A percentile compares a stretch with the other conserved stretches of the same genome.
phyloP scores from a whole-genome alignment of 1,284 basidiomycete species.

The Sphagnurus paluster region DNA sequence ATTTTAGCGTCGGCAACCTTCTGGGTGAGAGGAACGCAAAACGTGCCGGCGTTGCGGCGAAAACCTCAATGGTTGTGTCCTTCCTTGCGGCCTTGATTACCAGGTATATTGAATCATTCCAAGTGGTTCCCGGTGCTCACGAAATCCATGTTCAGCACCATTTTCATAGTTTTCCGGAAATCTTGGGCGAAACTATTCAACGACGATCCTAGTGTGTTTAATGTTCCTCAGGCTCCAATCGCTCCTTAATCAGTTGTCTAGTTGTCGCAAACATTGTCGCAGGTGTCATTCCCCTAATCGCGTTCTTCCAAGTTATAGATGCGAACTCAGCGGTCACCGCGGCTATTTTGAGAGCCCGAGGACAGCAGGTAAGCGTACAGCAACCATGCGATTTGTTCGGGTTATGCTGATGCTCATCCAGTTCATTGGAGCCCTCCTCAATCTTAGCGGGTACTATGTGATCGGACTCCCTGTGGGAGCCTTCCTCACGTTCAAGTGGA shows the following conservation, averaged over 20 bases:
- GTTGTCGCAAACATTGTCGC: conserved; percentile 69
- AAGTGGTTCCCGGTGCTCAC: not conserved
- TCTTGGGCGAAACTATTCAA: conserved; percentile 87
- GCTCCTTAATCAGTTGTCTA: conserved; percentile 18
- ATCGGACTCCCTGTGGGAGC: conserved; percentile 14
- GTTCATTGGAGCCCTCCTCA: conserved; percentile 64
- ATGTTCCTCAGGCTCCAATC: not conserved
- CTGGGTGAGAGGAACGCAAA: conserved; percentile 71
- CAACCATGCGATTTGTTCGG: not conserved
- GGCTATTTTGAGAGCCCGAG: conserved; percentile 77
- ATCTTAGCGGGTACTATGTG: conserved; percentile 34
- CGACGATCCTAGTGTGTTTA: conserved; percentile 60
- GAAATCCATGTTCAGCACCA: conserved; percentile 38
- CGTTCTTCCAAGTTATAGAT: conserved; percentile 83
- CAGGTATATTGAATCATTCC: conserved; percentile 49
- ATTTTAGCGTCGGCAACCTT: conserved; percentile 72
- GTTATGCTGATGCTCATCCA: conserved; percentile 23
- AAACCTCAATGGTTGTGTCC: conserved; percentile 61
- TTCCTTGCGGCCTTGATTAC: conserved; percentile 56
- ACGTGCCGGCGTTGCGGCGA: conserved; percentile 67
- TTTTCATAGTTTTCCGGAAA: conserved; percentile 72
- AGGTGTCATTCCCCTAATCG: conserved; percentile 69
- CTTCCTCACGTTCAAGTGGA: conserved; percentile 7
- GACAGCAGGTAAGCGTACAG: conserved; percentile 61
- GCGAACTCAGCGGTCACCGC: conserved; percentile 66